Evolutionary conservation across 352 stramenopile species (phyloP).

Genomic region (Pythium brassicae): DNA sequence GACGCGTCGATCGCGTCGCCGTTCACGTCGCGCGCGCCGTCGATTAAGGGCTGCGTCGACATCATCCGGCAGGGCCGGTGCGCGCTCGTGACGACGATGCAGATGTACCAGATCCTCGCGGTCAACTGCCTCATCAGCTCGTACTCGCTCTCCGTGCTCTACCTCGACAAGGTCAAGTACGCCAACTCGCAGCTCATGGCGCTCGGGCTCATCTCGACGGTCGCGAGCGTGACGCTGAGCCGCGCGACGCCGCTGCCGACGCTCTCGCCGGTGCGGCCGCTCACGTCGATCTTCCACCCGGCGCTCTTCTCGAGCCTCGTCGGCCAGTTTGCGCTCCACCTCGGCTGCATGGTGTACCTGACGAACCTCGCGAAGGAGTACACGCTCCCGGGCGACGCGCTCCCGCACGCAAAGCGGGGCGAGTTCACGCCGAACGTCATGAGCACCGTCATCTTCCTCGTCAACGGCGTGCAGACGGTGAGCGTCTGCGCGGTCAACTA

Average conservation of each 20-base stretch:
- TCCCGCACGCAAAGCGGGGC: slow-evolving; percentile 69
- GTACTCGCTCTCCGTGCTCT: slow-evolving; percentile 98
- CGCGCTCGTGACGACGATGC: slow-evolving; percentile 98
- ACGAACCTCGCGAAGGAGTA: slow-evolving; percentile 91
- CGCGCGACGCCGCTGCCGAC: slow-evolving; percentile 92
- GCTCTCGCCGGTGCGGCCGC: slow-evolving; percentile 91
- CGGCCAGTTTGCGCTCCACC: slow-evolving; percentile 95
- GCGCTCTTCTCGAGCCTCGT: slow-evolving; percentile 93
- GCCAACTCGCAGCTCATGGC: slow-evolving; percentile 96
- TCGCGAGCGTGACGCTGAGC: slow-evolving; percentile 83
- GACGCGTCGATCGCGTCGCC: slow-evolving; percentile 99
- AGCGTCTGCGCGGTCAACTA: slow-evolving; percentile 99
- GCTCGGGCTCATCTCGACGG: slow-evolving; percentile 82
- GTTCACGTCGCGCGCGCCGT: slow-evolving; percentile 96
- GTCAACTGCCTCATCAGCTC: slow-evolving; percentile 98
- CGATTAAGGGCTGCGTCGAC: slow-evolving; percentile 90
- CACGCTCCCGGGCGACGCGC: slow-evolving; percentile 75
- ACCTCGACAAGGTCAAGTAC: slow-evolving; percentile 98
- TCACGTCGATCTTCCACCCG: slow-evolving; percentile 94
- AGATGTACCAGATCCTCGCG: slow-evolving; percentile 99
- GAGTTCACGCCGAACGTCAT: slow-evolving; percentile 98
- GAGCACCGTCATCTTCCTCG: slow-evolving; percentile 98
- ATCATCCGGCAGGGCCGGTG: slow-evolving; percentile 98
- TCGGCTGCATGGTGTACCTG: slow-evolving; percentile 91
- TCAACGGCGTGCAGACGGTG: slow-evolving; percentile 93